Evolutionary conservation across 768 basidiomycete species (phyloP).

Genomic region (Tricholoma bakamatsutake): DNA sequence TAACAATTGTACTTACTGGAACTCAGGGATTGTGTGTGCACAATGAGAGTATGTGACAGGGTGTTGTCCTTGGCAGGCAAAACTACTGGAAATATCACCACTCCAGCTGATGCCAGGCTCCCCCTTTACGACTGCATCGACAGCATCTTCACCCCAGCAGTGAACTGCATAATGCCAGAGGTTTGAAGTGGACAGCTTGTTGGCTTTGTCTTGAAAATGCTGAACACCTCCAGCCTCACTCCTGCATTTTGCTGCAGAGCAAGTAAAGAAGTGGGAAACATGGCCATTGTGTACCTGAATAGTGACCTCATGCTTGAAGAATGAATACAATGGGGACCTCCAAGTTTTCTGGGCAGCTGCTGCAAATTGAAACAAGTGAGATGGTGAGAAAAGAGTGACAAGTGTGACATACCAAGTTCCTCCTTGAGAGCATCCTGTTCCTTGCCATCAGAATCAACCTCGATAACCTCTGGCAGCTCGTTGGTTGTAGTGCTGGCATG

Average conservation of each 20-base stretch:
- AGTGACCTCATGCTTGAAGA: neutral
- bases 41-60: slow-evolving; percentile 7
- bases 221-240: neutral
- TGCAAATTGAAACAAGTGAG: neutral
- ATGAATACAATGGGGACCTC: neutral
- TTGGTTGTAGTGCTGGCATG: neutral
- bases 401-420: neutral
- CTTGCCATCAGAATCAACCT: neutral
- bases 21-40: slow-evolving; percentile 1
- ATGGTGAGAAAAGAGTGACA: neutral
- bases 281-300: neutral
- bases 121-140: neutral
- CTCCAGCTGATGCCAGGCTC: neutral
- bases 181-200: neutral
- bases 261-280: neutral
- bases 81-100: slow-evolving; percentile 4
- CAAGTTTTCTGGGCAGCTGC: neutral
- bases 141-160: neutral
- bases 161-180: neutral
- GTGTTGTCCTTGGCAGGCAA: slow-evolving; percentile 9
- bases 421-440: neutral
- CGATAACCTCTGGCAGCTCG: neutral
- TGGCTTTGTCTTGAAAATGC: neutral
- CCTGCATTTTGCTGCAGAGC: neutral
- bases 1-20: slow-evolving; percentile 7